Conservation (phyloP, 768 basidiomycete species). For the Xerocomellus chrysenteron region DNA sequence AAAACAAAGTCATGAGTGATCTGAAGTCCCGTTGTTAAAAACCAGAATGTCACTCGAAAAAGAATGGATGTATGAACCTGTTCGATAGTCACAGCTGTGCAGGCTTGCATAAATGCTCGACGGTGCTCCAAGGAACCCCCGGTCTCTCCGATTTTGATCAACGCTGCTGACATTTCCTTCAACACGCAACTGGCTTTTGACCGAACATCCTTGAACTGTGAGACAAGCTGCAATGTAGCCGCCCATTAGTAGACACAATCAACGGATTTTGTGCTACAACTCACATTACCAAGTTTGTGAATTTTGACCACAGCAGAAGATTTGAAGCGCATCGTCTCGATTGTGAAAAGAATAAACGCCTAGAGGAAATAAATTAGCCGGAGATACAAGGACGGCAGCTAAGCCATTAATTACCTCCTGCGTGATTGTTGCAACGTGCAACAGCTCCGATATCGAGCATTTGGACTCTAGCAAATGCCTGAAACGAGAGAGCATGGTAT, state of each 20-base stretch:
- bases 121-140: slow-evolving; percentile 55
- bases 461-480: slow-evolving; percentile 39
- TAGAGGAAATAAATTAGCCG: slow-evolving; percentile 27
- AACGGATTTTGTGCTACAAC: slow-evolving; percentile 22
- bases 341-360: slow-evolving; percentile 70
- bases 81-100: slow-evolving; percentile 39
- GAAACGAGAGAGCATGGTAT: slow-evolving; percentile 56
- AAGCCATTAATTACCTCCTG: slow-evolving; percentile 57
- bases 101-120: slow-evolving; percentile 51
- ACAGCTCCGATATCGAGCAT: slow-evolving; percentile 49
- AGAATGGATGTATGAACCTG: slow-evolving; percentile 30
- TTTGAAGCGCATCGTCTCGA: slow-evolving; percentile 77
- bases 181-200: slow-evolving; percentile 50
- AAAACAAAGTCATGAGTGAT: slow-evolving; percentile 64
- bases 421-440: slow-evolving; percentile 70
- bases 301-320: slow-evolving; percentile 63
- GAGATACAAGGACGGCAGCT: neutral
- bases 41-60: neutral
- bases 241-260: neutral
- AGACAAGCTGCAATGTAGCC: slow-evolving; percentile 51
- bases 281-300: slow-evolving; percentile 70
- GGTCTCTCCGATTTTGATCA: slow-evolving; percentile 50
- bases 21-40: slow-evolving; percentile 34
- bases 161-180: slow-evolving; percentile 53
- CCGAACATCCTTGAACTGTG: slow-evolving; percentile 64